A percentile compares a stretch with the other conserved stretches of the same genome.
These are phyloP conservation scores for Mortierella sp. DNA, from an alignment of 371 early-diverging fungal species.

Conservation along the genomic window DNA sequence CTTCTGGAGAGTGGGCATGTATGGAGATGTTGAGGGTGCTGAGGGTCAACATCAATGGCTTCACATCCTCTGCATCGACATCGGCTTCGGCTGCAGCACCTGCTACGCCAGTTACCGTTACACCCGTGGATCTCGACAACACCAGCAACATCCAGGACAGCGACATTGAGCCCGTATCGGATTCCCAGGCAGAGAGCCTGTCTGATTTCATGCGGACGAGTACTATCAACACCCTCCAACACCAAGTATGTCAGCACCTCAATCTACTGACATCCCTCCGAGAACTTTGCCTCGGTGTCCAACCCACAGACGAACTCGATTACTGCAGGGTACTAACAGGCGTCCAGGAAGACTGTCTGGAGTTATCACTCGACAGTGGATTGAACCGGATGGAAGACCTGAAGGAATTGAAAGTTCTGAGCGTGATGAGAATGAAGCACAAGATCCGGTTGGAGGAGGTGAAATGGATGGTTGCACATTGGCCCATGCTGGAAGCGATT, in stretches of 20 bases:
- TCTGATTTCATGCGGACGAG: not conserved
- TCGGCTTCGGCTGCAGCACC: not conserved
- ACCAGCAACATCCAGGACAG: no score
- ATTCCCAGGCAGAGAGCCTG: not conserved
- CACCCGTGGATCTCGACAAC: not conserved
- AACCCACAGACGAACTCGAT: not conserved
- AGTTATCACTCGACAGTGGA: not conserved
- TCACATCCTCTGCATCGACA: not conserved
- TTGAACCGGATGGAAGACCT: not conserved
- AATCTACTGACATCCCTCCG: not conserved
- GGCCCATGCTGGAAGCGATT: not conserved
- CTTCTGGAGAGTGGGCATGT: not conserved
- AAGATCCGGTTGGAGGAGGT: not conserved
- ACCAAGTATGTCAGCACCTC: not conserved
- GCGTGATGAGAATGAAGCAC: constrained; percentile 10
- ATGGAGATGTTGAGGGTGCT: constrained; percentile 3
- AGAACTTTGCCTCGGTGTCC: not conserved
- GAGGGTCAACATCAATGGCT: not conserved
- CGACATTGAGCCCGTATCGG: not conserved
- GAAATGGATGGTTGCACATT: not conserved
- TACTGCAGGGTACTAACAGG: not conserved
- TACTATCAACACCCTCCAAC: not conserved
- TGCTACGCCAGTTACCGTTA: not conserved
- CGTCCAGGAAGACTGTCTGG: constrained; percentile 3
- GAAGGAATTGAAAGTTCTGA: not conserved